A percentile compares a stretch with the other conserved stretches of the same genome.
Conservation (phyloP, 176 grass and related monocot genomes). For the Thalia dealbata region DNA sequence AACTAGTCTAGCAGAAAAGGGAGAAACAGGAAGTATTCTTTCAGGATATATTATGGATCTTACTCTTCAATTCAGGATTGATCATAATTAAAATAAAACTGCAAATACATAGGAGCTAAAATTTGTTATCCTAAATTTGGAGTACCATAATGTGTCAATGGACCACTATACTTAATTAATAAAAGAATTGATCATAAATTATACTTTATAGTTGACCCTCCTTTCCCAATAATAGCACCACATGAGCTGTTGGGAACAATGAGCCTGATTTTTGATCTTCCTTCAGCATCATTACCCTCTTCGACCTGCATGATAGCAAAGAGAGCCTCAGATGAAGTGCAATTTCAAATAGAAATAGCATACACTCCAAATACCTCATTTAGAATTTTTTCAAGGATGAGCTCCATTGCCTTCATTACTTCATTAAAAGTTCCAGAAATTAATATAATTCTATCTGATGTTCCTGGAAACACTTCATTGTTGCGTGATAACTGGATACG, state of each 20-base stretch:
- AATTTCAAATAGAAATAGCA: not conserved
- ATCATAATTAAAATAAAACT: not conserved
- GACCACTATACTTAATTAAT: not conserved
- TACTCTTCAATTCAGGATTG: not conserved
- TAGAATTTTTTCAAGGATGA: constrained; percentile 88
- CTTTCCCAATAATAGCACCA: constrained; percentile 97
- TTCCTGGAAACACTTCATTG: constrained; percentile 92
- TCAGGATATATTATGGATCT: not conserved
- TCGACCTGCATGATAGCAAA: constrained; percentile 48
- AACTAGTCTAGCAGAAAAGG: not conserved
- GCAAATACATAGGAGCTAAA: constrained; percentile 10
- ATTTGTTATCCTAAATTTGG: not conserved
- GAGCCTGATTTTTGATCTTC: constrained; percentile 76
- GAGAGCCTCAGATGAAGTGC: not conserved
- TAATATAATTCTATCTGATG: constrained; percentile 92
- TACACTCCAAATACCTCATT: constrained; percentile 43
- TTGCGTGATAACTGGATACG: constrained; percentile 93
- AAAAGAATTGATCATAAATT: constrained; percentile 14
- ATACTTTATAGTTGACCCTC: constrained; percentile 96
- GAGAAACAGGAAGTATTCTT: not conserved
- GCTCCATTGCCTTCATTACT: constrained; percentile 85
- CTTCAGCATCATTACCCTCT: constrained; percentile 77
- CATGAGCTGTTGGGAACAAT: constrained; percentile 96
- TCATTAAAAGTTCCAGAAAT: constrained; percentile 78
- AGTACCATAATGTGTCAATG: not conserved